Evolutionary conservation across 306 rosid species (phyloP), one percentile per base, ranked within the genome.

Genomic region (Notholithocarpus densiflorus): DNA sequence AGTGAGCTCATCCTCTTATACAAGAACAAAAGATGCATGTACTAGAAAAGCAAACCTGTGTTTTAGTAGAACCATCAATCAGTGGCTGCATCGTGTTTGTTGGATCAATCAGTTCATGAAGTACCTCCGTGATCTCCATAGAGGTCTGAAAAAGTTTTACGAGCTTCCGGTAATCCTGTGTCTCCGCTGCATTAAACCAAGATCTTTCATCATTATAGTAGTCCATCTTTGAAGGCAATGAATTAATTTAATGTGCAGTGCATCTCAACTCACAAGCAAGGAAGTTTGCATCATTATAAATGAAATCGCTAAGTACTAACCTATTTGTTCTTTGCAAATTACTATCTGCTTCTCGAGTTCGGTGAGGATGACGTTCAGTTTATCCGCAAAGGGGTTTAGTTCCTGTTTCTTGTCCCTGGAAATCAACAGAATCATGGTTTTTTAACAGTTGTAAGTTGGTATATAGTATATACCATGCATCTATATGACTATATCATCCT

Each of bases 271-370:
- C 8, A 32, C 37, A 34, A 34, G 14, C 51, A 43, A 7, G 51
- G 51, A 43, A 43, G 51, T 43, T 43, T 43, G 34, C 31, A 13
- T 5, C 51, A 21, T 2, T 20, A 10, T 43, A 4, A 9, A 20
- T 71, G 23, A 4, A 3, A 18, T 1, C 40, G 10, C n/a, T 11
- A 6, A 8, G 14, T 48, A 29, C 48, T 34, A 19, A 82, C 85
- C 85, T 34, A 72, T 62, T 54, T 82, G 85, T 66, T 61, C 73
- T 23, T 24, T 65, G 79, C 85, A 77, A 37, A 77, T 6, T 9
- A 45, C 5, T 19, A 82, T 18, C 54, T 77, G 85, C 5, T 40
- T 73, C 65, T 66, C 77, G 32, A 73, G 78, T 55, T 82, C 77
- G 82, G 73, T 65, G 37, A 77, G 56, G 32, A 82, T 82, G 64